Conservation (phyloP, 2,329 filamentous ascomycete genomes). For the Penicillium sp. region DNA sequence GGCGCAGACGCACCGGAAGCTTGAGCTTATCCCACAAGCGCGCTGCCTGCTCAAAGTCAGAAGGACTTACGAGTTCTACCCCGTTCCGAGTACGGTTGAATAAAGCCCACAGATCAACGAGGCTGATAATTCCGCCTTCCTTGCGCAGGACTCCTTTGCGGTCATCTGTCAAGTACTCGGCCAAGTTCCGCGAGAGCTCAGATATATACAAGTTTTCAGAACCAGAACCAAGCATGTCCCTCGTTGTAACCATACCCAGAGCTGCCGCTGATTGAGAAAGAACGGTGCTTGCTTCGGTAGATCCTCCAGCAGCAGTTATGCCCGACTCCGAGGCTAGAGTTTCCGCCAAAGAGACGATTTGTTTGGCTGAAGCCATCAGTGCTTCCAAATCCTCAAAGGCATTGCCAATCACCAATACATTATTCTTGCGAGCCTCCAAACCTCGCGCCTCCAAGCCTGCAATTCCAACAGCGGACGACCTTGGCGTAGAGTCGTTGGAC, state of each 20-base stretch:
- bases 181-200: slow-evolving; percentile 76
- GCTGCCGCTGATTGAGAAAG: slow-evolving; percentile 79
- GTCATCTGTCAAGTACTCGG: slow-evolving; percentile 86
- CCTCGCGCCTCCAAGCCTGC: slow-evolving; percentile 86
- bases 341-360: slow-evolving; percentile 90
- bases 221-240: slow-evolving; percentile 82
- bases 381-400: slow-evolving; percentile 96
- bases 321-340: slow-evolving; percentile 69
- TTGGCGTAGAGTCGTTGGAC: slow-evolving; percentile 22
- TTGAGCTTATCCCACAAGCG: slow-evolving; percentile 82
- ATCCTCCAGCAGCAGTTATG: slow-evolving; percentile 55
- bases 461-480: slow-evolving; percentile 72
- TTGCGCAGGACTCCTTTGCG: slow-evolving; percentile 69
- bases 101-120: slow-evolving; percentile 89
- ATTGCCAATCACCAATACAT: slow-evolving; percentile 84
- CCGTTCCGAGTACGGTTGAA: slow-evolving; percentile 92
- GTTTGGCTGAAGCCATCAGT: slow-evolving; percentile 94
- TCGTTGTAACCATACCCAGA: slow-evolving; percentile 86
- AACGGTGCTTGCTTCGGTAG: slow-evolving; percentile 67
- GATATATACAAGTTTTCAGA: slow-evolving; percentile 85
- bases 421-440: slow-evolving; percentile 81
- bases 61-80: slow-evolving; percentile 87
- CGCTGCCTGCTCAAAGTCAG: slow-evolving; percentile 87
- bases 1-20: slow-evolving; percentile 78
- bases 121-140: slow-evolving; percentile 80